Base-by-base conservation (phyloP, 83 land plant species). In the Isoetes engelmannii region DNA sequence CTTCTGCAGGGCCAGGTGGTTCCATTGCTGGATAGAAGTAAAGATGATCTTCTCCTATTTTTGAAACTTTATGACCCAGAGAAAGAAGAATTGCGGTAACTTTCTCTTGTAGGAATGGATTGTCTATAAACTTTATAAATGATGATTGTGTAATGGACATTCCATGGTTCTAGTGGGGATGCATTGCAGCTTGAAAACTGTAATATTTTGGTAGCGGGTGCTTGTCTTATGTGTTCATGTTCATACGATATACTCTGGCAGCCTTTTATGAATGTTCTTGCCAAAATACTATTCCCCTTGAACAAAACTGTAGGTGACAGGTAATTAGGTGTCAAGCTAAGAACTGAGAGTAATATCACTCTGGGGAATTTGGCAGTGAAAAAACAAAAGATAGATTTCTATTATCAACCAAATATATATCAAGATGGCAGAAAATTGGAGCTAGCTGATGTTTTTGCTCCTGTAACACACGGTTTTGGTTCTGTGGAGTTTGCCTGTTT, bases 11-110 rank as follows among this genome's bases (percentile, higher is more conserved):
- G 28, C 20, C 18, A 12, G 12, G 18, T 19, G 28, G 28, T 59
- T 59, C 62, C 62, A 59, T 59, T 59, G 19, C 3, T 42, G 18
- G 62, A 59, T 12, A 59, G 28, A 18, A 59, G 28, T 3, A 59
- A 59, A 37, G 62, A 59, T 59, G 62, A 59, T 59, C 18, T 59
- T 0, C 19, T 59, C 9, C 62, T 59, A 8, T 59, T 59, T 42
- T 19, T 59, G 62, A 59, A 59, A 59, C 62, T 59, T 8, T 59
- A 59, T 18, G 28, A 18, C 28, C 62, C 62, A 18, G 62, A 59
- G 12, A 59, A 59, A 4, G 62, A 59, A 59, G 62, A 59, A 18
- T 18, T 59, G 19, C 0, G 62, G 62, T 59, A 59, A 28, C 37
- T 28, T 28, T 28, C 0, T 28, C 1, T 28, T 18, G 62, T 59